phyloP scores from a whole-genome alignment of 345 rosid genomes.

The Citropsis articulata region DNA sequence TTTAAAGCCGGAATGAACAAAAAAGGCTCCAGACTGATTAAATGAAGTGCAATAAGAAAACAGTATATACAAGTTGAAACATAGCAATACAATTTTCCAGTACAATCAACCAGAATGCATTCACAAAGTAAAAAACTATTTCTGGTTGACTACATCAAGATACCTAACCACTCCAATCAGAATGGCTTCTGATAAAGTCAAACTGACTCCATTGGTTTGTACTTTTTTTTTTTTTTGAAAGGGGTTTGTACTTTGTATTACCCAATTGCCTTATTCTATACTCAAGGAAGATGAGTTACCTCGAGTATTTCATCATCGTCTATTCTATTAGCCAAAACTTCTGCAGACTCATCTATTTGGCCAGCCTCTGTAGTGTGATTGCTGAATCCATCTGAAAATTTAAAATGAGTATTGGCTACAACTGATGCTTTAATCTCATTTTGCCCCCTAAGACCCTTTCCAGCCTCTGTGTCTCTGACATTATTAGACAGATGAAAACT shows the following conservation, averaged over 20 bases:
- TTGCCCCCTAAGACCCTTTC: conserved; percentile 26
- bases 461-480: conserved; percentile 25
- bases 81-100: not conserved
- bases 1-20: not conserved
- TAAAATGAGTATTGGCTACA: conserved; percentile 21
- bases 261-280: conserved; percentile 5
- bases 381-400: conserved; percentile 27
- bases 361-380: conserved; percentile 27
- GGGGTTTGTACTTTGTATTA: conserved; percentile 2
- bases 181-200: not conserved
- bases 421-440: conserved; percentile 29
- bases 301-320: conserved; percentile 84
- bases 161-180: not conserved
- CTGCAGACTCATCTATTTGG: conserved; percentile 32
- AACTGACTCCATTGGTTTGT: not conserved
- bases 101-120: conserved; percentile 8
- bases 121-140: not conserved
- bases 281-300: conserved; percentile 41
- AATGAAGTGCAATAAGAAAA: not conserved
- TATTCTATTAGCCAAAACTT: conserved; percentile 50
- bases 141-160: not conserved
- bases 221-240: no score
- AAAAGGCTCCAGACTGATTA: not conserved
- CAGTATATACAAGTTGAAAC: not conserved
- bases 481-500: conserved; percentile 30